Evolutionary conservation across 2,329 filamentous ascomycete species (phyloP), one percentile per base, ranked within the genome.

Genomic region (Pseudocercospora vitis): DNA sequence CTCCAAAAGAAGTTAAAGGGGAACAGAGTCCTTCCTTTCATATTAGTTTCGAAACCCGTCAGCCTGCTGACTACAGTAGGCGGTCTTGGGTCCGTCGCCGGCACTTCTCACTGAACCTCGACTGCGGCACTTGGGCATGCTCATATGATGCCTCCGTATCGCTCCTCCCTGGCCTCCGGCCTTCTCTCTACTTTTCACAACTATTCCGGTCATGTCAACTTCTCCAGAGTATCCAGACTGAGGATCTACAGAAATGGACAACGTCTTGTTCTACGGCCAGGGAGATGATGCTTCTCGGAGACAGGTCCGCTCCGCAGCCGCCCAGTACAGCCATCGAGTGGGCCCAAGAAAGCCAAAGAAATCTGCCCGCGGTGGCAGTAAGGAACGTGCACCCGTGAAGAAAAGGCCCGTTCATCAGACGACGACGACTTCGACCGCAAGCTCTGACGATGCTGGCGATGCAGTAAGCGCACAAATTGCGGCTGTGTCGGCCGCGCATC

Each of bases 231-330:
- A 31, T 35, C 19, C 29, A 11, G 46, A 31, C 46, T 24, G 31
- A 35, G 24, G n/a, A 7, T 12, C 23, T 7, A 19, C 24, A 14
- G 32, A 31, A 16, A 63, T 60, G 55, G 59, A 63, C 24, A 54
- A 54, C 44, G 57, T 63, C 45, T 28, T 62, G 28, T 62, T 62
- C 52, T 60, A 62, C 37, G 60, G 60, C 16, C 57, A 62, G 28
- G 50, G 55, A 26, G 59, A 51, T 32, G 57, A 60, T 21, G 53
- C 56, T 26, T 55, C 57, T n/a, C 50, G 57, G 48, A 53, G 60
- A 45, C 60, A 62, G 44, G 60, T 62, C 37, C 60, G 60, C 26
- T 55, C 50, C 37, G 59, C 58, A 12, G 59, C 59, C 11, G 57
- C 59, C 5, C 51, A 53, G 28, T 53, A 62, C 32, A 57, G 53